Base-by-base conservation (phyloP, 2,329 filamentous ascomycete genomes). In the Aspergillus carbonarius region DNA sequence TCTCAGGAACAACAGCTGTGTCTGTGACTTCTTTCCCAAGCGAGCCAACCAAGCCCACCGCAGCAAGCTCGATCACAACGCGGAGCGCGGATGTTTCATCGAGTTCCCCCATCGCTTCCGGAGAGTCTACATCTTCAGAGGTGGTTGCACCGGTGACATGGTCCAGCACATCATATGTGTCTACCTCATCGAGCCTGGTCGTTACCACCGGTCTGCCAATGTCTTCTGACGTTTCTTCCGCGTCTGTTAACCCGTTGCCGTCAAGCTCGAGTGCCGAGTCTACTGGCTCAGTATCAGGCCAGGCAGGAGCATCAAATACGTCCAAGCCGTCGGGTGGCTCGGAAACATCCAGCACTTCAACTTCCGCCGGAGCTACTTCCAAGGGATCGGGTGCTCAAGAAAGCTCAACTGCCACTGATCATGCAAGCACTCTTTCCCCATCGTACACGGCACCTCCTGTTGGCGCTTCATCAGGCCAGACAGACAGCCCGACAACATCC, bases 11-110 rank as follows among this genome's bases (percentile, higher is more conserved):
- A 53, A 55, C 20, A 25, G 54, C 18, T 56, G 59, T 32, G 20
- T 61, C 65, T 1, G 58, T 62, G 12, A 65, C 62, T 7, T 12
- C 63, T 23, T 56, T 20, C 18, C 23, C 62, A 35, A 60, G 48
- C 25, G 59, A 32, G 17, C 55, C 54, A 8, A 40, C 48, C 15
- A 55, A 54, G 8, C 56, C 58, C 17, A 62, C 46, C 32, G 55
- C 57, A 37, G 57, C 58, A 40, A n/a, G n/a, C 13, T 30, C 52
- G 32, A 8, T 23, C 34, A 25, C 18, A 9, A 51, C 34, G 23
- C 58, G 61, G 6, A 54, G 52, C 17, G 49, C 56, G 6, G 39
- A 53, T 51, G 34, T 9, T 20, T 23, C 48, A 10, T 54, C 54
- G 27, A 13, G 49, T 15, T 44, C 40, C 17, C 44, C 46, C n/a